Conservation (phyloP, 2,329 filamentous ascomycete genomes). For the Botrytis aclada region DNA sequence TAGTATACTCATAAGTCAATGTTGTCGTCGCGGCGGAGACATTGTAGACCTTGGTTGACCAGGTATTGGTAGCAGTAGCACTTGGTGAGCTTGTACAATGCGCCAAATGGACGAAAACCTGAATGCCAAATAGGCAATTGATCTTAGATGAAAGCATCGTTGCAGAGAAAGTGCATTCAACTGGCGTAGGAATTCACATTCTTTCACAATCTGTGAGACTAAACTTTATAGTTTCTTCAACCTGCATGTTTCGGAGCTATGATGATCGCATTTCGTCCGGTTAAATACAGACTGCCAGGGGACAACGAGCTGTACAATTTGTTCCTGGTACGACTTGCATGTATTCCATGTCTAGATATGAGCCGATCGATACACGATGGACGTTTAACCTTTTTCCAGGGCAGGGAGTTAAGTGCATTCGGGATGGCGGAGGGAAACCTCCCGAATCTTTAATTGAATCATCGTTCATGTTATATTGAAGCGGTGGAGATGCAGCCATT, state of each 20-base stretch:
- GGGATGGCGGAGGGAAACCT: conserved; percentile 14
- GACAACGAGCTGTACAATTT: neutral
- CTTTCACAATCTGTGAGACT: conserved; percentile 1
- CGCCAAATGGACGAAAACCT: neutral
- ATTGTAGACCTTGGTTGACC: conserved; percentile 38
- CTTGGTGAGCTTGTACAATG: neutral
- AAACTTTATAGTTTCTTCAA: conserved; percentile 17
- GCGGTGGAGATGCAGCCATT: conserved; percentile 8
- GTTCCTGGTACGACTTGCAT: conserved; percentile 6
- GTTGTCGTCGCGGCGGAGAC: conserved; percentile 44
- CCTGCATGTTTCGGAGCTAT: neutral
- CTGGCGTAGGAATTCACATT: neutral
- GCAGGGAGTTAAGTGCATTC: neutral
- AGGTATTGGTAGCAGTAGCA: conserved; percentile 16
- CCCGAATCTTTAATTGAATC: conserved; percentile 1
- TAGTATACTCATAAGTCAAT: conserved; percentile 45
- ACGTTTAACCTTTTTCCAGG: neutral
- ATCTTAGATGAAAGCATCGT: conserved; percentile 12
- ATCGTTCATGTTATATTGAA: neutral
- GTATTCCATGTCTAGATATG: conserved; percentile 4
- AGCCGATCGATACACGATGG: neutral
- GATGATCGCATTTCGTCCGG: conserved; percentile 12
- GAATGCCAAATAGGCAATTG: conserved; percentile 14
- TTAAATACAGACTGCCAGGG: conserved; percentile 15
- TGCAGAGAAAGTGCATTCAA: neutral